Percentiles rank a stretch among this genome's conserved stretches.
Conservation (phyloP, 352 stramenopile genomes). For the Globisporangium splendens region DNA sequence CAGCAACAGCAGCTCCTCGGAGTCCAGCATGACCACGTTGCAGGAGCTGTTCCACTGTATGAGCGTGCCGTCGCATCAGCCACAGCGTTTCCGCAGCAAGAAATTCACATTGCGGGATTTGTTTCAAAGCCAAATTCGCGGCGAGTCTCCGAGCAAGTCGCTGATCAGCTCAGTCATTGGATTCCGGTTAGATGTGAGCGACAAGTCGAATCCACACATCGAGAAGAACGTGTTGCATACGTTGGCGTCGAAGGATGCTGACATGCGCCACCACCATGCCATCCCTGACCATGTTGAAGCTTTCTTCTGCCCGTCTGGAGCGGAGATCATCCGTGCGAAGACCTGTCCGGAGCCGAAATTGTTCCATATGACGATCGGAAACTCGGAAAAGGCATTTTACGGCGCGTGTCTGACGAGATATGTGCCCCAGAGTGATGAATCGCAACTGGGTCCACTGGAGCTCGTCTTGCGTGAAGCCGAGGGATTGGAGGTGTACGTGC, state of each 20-base stretch:
- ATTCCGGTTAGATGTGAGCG: conserved; percentile 61
- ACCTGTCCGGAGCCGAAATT: conserved; percentile 57
- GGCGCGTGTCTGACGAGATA: conserved; percentile 79
- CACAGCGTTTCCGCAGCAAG: conserved; percentile 68
- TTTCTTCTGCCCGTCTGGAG: conserved; percentile 69
- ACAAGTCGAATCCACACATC: conserved; percentile 51
- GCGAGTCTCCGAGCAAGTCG: conserved; percentile 53
- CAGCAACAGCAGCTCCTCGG: conserved; percentile 43
- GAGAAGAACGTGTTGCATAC: conserved; percentile 72
- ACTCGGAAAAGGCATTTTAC: conserved; percentile 79
- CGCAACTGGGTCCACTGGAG: conserved; percentile 67
- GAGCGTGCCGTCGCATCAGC: conserved; percentile 81
- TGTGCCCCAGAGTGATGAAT: conserved; percentile 60
- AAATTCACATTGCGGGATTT: conserved; percentile 63
- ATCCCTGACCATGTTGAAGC: conserved; percentile 82
- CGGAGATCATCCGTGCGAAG: conserved; percentile 57
- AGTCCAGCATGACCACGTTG: conserved; percentile 78
- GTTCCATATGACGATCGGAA: conserved; percentile 84
- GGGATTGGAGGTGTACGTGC: conserved; percentile 74
- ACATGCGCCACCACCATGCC: conserved; percentile 68
- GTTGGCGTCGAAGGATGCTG: conserved; percentile 56
- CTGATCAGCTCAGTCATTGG: conserved; percentile 71
- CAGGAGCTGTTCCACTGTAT: conserved; percentile 88
- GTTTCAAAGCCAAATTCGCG: conserved; percentile 58
- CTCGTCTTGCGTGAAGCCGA: conserved; percentile 80